Base-by-base conservation (phyloP, 306 rosid genomes). In the Cicer bijugum region DNA sequence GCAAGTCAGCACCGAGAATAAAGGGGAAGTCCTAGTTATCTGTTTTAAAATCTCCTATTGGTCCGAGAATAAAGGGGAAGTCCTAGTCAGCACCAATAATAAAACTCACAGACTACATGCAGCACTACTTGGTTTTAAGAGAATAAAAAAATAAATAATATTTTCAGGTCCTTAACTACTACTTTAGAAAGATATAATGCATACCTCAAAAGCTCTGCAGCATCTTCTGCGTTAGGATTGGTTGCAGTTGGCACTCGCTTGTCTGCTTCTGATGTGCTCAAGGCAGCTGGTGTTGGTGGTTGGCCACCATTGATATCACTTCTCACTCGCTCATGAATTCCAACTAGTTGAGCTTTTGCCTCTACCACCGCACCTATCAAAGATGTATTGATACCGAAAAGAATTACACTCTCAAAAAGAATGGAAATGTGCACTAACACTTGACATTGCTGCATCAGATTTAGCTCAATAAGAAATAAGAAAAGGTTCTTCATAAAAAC, bases 261-360 rank as follows among this genome's bases (percentile, higher is more conserved):
- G 87, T 53, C 86, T 77, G 82, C 88, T 80, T 74, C 86, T 40
- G 84, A 59, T 56, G 85, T 40, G 74, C 67, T 84, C 8, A 75
- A 39, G 57, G 76, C 69, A 53, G 86, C 81, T 77, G 91, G n/a
- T 39, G 70, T 58, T 47, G 89, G 89, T 69, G 89, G 86, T 82
- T 87, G 89, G 48, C 85, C 81, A 79, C 87, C 90, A 67, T 79
- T 85, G 51, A 86, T 70, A 43, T 93, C 98, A 81, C 91, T 94
- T 85, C 98, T 91, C 72, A 94, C 98, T 48, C 97, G 94, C 48
- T 94, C 98, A 70, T 91, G 98, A 80, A 94, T 94, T 80, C 98
- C 98, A 75, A 85, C 92, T 64, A 94, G 84, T 17, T 91, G 96
- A 71, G 98, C 73, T 87, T 94, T 94, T 35, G 95, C 83, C 84